Percentiles rank a stretch among this genome's conserved stretches.
These are phyloP conservation scores for Geotrichum bryndzae DNA, from an alignment of 1,139 yeast species.

Conservation along the genomic window DNA sequence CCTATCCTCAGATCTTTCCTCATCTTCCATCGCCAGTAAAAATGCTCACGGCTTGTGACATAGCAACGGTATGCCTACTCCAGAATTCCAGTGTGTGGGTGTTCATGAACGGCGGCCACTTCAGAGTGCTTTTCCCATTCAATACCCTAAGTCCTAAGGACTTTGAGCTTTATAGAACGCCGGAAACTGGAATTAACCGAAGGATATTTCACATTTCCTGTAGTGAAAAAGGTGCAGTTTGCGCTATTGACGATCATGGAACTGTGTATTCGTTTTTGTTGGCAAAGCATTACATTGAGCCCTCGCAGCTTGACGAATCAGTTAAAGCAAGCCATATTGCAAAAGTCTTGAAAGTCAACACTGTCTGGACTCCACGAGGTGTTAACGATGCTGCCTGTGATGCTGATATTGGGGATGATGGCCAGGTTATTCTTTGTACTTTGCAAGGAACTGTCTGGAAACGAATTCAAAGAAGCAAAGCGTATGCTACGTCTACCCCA, in stretches of 20 bases:
- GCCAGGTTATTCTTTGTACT: slow-evolving; percentile 63
- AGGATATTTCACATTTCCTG: slow-evolving; percentile 25
- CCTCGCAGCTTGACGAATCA: background rate
- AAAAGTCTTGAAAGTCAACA: slow-evolving; percentile 19
- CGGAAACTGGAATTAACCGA: slow-evolving; percentile 12
- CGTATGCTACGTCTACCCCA: slow-evolving; percentile 15
- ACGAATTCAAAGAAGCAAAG: slow-evolving; percentile 31
- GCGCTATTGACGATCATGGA: slow-evolving; percentile 31
- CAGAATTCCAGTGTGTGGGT: slow-evolving; percentile 57
- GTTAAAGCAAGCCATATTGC: slow-evolving; percentile 17
- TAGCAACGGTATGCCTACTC: slow-evolving; percentile 63
- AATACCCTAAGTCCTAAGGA: background rate
- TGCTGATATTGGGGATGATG: slow-evolving; percentile 63
- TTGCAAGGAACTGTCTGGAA: slow-evolving; percentile 57
- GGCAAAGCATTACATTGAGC: slow-evolving; percentile 5
- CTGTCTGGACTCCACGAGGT: slow-evolving; percentile 36
- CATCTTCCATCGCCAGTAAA: slow-evolving; percentile 33
- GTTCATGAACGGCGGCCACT: slow-evolving; percentile 52
- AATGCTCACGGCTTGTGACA: slow-evolving; percentile 61
- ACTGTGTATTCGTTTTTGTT: slow-evolving; percentile 31
- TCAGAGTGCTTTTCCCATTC: slow-evolving; percentile 24
- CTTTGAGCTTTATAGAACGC: slow-evolving; percentile 22
- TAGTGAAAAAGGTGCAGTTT: slow-evolving; percentile 26
- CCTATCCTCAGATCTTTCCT: slow-evolving; percentile 12
- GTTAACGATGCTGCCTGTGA: slow-evolving; percentile 41